phyloP scores from a whole-genome alignment of 768 basidiomycete species.

The Tricholoma matsutake region DNA sequence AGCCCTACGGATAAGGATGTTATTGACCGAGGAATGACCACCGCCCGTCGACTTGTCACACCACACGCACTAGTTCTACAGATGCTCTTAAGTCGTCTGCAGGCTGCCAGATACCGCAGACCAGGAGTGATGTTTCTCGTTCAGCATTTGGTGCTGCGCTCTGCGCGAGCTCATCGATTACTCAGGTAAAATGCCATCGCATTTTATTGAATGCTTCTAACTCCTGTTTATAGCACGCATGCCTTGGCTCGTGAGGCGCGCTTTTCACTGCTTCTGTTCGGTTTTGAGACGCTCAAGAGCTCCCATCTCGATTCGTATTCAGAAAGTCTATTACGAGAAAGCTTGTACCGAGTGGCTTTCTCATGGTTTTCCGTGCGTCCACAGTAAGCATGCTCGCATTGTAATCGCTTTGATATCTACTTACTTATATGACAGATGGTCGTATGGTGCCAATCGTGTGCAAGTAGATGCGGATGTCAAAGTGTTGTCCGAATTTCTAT shows the following conservation, averaged over 20 bases:
- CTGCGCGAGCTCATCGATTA: slow-evolving; percentile 60
- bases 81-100: slow-evolving; percentile 87
- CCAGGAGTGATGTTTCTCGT: slow-evolving; percentile 83
- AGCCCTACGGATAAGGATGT: slow-evolving; percentile 85
- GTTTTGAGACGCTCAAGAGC: slow-evolving; percentile 87
- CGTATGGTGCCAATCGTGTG: slow-evolving; percentile 90
- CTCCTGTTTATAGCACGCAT: slow-evolving; percentile 63
- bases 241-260: slow-evolving; percentile 87
- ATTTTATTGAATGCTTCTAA: background rate
- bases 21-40: slow-evolving; percentile 68
- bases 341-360: slow-evolving; percentile 76
- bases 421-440: slow-evolving; percentile 63
- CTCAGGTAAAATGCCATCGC: slow-evolving; percentile 59
- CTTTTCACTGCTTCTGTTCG: slow-evolving; percentile 89
- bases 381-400: slow-evolving; percentile 54
- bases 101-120: slow-evolving; percentile 87
- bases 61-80: slow-evolving; percentile 85
- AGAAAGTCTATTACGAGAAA: slow-evolving; percentile 71
- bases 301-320: slow-evolving; percentile 81
- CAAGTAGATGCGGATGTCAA: slow-evolving; percentile 89
- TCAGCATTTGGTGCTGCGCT: slow-evolving; percentile 81
- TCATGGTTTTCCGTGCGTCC: slow-evolving; percentile 94
- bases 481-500: slow-evolving; percentile 79
- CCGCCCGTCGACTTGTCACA: slow-evolving; percentile 71
- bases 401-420: background rate